These are phyloP conservation scores for Chaetomium strumarium DNA, from an alignment of 2,329 filamentous ascomycete genomes.

Conservation along the genomic window DNA sequence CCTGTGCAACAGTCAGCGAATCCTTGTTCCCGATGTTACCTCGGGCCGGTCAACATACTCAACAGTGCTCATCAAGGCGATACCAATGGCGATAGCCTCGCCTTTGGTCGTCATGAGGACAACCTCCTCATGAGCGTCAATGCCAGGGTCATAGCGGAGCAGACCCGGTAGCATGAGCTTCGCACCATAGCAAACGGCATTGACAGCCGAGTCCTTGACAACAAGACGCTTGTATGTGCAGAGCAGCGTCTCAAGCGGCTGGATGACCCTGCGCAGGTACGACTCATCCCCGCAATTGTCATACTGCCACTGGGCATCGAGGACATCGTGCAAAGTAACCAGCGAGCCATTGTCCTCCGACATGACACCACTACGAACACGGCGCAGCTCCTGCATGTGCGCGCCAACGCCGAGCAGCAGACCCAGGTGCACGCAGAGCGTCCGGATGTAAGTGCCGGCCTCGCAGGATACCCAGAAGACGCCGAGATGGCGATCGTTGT, in stretches of 20 bases:
- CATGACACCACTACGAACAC: constrained; percentile 26
- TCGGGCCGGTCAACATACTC: constrained; percentile 42
- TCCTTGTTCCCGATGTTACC: background rate
- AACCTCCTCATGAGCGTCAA: constrained; percentile 93
- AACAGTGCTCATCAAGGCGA: constrained; percentile 96
- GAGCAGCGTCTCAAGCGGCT: constrained; percentile 86
- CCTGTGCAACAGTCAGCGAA: constrained; percentile 13
- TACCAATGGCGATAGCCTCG: constrained; percentile 93
- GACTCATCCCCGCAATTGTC: constrained; percentile 95
- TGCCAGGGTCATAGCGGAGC: constrained; percentile 82
- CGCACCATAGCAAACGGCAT: constrained; percentile 96
- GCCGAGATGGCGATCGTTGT: constrained; percentile 94
- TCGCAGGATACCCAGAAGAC: constrained; percentile 99
- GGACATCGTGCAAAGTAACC: constrained; percentile 83
- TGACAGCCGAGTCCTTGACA: constrained; percentile 94
- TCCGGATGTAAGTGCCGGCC: constrained; percentile 97
- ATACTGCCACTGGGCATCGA: constrained; percentile 92
- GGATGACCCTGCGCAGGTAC: constrained; percentile 85
- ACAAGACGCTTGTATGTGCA: constrained; percentile 94
- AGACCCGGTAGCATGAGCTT: constrained; percentile 98
- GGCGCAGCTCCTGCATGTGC: constrained; percentile 28
- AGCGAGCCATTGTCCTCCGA: constrained; percentile 23
- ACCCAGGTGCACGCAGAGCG: constrained; percentile 90
- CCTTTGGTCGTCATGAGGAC: constrained; percentile 99
- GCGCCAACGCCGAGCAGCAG: constrained; percentile 73